These are phyloP conservation scores for Penicillium bialowiezense DNA, from an alignment of 495 filamentous ascomycete species.

Conservation along the genomic window DNA sequence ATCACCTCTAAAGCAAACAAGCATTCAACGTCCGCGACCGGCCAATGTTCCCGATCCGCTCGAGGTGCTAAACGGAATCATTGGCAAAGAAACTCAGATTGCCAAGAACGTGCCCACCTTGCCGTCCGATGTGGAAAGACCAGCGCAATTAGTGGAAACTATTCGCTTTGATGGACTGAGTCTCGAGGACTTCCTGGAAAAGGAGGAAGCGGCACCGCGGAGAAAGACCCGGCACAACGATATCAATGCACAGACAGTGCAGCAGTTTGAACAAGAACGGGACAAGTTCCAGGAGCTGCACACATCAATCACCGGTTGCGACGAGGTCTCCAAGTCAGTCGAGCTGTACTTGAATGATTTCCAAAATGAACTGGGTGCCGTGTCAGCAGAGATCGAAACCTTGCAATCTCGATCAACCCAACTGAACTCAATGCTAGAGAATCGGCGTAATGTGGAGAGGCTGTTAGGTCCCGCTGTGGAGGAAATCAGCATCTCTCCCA, in stretches of 20 bases:
- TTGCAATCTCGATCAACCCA: conserved; percentile 81
- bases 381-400: conserved; percentile 92
- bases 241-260: conserved; percentile 64
- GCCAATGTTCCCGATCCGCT: conserved; percentile 66
- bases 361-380: conserved; percentile 83
- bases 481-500: conserved; percentile 82
- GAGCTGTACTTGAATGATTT: conserved; percentile 90
- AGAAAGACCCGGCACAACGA: conserved; percentile 38
- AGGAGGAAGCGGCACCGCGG: conserved; percentile 30
- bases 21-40: conserved; percentile 42
- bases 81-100: conserved; percentile 51
- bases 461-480: conserved; percentile 86
- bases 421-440: conserved; percentile 83
- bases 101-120: conserved; percentile 10
- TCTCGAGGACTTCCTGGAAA: conserved; percentile 65
- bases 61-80: conserved; percentile 65
- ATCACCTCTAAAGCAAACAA: conserved; percentile 56
- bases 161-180: conserved; percentile 77
- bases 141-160: conserved; percentile 51
- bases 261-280: conserved; percentile 85
- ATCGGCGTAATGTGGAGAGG: conserved; percentile 85
- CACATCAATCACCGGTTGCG: conserved; percentile 81
- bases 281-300: conserved; percentile 91
- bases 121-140: conserved; percentile 26
- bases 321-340: conserved; percentile 89